Evolutionary conservation across 805 yeast genomes (phyloP), one percentile per base, ranked within the genome.

Genomic region (Candida cerambycidarum): DNA sequence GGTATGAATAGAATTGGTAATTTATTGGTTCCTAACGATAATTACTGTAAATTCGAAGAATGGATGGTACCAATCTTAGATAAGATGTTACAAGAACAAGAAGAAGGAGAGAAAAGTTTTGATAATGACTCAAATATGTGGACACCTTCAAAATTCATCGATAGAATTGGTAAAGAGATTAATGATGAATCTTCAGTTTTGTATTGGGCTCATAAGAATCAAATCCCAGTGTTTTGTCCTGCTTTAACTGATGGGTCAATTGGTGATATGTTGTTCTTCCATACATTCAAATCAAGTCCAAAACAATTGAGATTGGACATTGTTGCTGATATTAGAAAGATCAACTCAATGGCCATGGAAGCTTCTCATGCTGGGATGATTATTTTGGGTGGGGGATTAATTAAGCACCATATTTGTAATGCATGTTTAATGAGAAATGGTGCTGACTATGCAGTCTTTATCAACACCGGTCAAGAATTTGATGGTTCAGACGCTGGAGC

Each of bases 401-500:
- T 93, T 58, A 93, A 93, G 69, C 99, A 93, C 63, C 99, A 93
- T 62, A 93, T 93, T 55, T 90, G 96, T 57, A 93, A 93, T 59
- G 99, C 99, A 11, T 92, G 98, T 62, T 73, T 93, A 55, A 93
- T 93, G 99, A 85, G 99, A 74, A 95, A 93, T 57, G 99, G 99
- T 57, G 99, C 99, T 16, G 99, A 93, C 63, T 89, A 83, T 61
- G 98, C 99, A 5, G 97, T 93, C 14, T 93, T 80, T 67, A 92
- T 93, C 62, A 93, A 93, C 67, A 93, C 99, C 12, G 99, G 97
- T 36, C 98, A 93, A 69, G 99, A 93, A 63, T 93, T 89, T 56
- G 99, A 93, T 61, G 99, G 99, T 36, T 88, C 97, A 17, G 99
- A 93, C 65, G 98, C 99, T 9, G 99, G 99, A 51, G 99, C 99